Evolutionary conservation across 225 moss, liverwort and hornwort genomes (phyloP).

Genomic region (Straminergon stramineum): DNA sequence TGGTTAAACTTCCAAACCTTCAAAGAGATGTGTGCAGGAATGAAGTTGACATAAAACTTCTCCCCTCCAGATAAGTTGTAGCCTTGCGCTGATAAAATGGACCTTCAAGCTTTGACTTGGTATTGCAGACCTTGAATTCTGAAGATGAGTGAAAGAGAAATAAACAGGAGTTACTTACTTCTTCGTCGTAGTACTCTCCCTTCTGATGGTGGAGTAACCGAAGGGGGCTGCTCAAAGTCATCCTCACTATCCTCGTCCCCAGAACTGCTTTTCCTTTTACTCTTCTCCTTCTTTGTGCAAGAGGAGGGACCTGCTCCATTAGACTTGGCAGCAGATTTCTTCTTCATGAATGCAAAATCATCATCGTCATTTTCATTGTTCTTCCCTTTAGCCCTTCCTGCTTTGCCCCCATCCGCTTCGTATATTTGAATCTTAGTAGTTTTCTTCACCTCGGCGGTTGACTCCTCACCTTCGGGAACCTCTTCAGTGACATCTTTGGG

Average conservation of each 20-base stretch:
- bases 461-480: neutral
- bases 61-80: neutral
- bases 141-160: neutral
- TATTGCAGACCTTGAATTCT: neutral
- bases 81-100: neutral
- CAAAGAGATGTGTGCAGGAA: neutral
- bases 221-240: slow-evolving; percentile 6
- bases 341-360: slow-evolving; percentile 33
- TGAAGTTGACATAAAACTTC: neutral
- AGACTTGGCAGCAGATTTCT: slow-evolving; percentile 13
- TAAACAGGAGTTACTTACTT: neutral
- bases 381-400: slow-evolving; percentile 41
- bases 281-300: slow-evolving; percentile 25
- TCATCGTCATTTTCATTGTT: slow-evolving; percentile 26
- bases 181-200: slow-evolving; percentile 19
- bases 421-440: slow-evolving; percentile 32
- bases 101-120: neutral
- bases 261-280: slow-evolving; percentile 31
- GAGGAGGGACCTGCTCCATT: slow-evolving; percentile 36
- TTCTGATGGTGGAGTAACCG: slow-evolving; percentile 13
- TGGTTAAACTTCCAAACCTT: neutral
- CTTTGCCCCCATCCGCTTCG: slow-evolving; percentile 51
- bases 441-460: slow-evolving; percentile 8
- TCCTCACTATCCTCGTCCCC: slow-evolving; percentile 34
- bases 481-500: slow-evolving; percentile 26